Evolutionary conservation across 441 rosid species (phyloP).

Genomic region (Populus hybrid): DNA sequence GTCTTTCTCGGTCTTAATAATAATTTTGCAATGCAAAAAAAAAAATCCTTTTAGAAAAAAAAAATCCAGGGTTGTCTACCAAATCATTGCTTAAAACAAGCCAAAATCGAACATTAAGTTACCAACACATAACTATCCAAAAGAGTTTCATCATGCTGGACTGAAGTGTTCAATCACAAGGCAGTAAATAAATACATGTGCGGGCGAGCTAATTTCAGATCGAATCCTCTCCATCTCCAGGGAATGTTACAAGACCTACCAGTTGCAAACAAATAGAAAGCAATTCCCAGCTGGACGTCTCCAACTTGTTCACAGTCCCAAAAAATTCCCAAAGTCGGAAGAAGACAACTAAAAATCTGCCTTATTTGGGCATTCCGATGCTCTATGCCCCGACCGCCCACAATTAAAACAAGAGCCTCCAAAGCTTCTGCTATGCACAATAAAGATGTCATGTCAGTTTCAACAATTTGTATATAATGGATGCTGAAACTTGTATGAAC

Average conservation of each 20-base stretch:
- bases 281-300: slow-evolving; percentile 6
- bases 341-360: slow-evolving; percentile 8
- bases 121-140: too few relatives aligned
- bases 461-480: neutral
- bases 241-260: neutral
- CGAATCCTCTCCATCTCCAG: slow-evolving; percentile 6
- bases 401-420: slow-evolving; percentile 90
- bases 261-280: slow-evolving; percentile 9
- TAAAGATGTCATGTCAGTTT: slow-evolving; percentile 5
- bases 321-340: neutral
- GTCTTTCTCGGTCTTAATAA: too few relatives aligned
- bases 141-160: neutral
- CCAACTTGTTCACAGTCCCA: neutral
- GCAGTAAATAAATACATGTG: neutral
- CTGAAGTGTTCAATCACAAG: neutral
- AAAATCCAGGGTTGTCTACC: too few relatives aligned
- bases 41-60: too few relatives aligned
- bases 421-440: slow-evolving; percentile 45
- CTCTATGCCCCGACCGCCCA: slow-evolving; percentile 83
- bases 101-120: too few relatives aligned
- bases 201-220: neutral
- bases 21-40: too few relatives aligned
- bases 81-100: too few relatives aligned
- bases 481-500: neutral
- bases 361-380: slow-evolving; percentile 81